A percentile compares a stretch with the other conserved stretches of the same genome.
Conservation (phyloP, 164 flowering plant genomes). For the Macadamia tetraphylla region DNA sequence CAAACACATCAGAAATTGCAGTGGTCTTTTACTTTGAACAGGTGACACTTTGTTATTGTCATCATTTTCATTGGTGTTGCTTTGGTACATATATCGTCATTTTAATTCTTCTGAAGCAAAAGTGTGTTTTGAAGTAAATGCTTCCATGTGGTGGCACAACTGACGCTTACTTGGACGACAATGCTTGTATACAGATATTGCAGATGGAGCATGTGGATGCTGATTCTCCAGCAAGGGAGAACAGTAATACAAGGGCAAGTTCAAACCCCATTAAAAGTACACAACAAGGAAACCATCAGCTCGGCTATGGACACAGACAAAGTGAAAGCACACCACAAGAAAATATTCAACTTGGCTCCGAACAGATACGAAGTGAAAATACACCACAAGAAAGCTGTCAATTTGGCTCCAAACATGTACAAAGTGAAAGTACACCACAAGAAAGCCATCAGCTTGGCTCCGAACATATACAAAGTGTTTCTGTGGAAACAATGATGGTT, state of each 20-base stretch:
- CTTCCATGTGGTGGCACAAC: neutral
- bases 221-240: conserved; percentile 13
- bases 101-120: neutral
- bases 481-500: conserved; percentile 4
- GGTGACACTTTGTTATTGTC: neutral
- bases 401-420: conserved; percentile 7
- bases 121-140: too few relatives aligned
- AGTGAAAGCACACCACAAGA: too few relatives aligned
- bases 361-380: neutral
- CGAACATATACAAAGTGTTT: conserved; percentile 10
- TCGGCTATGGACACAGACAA: too few relatives aligned
- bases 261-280: neutral
- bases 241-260: conserved; percentile 1
- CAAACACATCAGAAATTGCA: neutral
- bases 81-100: too few relatives aligned
- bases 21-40: neutral
- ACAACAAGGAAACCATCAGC: too few relatives aligned
- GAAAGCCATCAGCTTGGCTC: conserved; percentile 6
- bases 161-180: neutral
- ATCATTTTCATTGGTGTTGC: neutral
- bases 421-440: conserved; percentile 9
- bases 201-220: conserved; percentile 16
- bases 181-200: neutral
- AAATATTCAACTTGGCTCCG: too few relatives aligned
- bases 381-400: conserved; percentile 7